phyloP scores from a whole-genome alignment of 108 stramenopile genomes.

The Poteriospumella lacustris region DNA sequence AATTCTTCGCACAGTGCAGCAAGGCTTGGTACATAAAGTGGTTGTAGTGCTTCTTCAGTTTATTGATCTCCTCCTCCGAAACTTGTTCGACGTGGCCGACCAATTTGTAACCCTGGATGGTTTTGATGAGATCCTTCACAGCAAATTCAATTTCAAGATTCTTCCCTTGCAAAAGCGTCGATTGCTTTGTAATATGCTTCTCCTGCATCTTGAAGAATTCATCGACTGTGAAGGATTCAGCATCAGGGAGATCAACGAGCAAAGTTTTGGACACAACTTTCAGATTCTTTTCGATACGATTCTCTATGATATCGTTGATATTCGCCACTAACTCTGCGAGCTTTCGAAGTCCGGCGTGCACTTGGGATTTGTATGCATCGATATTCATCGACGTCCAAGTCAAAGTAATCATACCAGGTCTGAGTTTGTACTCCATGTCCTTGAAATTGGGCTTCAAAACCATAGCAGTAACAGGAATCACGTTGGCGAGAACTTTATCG shows the following conservation, averaged over 20 bases:
- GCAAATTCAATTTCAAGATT: slow-evolving; percentile 78
- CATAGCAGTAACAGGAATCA: slow-evolving; percentile 78
- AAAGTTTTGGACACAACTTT: slow-evolving; percentile 73
- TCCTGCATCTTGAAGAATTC: slow-evolving; percentile 81
- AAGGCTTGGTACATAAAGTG: slow-evolving; percentile 85
- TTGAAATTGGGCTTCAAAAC: slow-evolving; percentile 72
- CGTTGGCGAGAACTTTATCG: slow-evolving; percentile 68
- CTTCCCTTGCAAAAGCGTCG: slow-evolving; percentile 61
- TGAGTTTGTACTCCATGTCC: slow-evolving; percentile 82
- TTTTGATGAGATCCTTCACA: slow-evolving; percentile 67
- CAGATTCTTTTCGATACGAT: slow-evolving; percentile 80
- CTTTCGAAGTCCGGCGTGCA: slow-evolving; percentile 63
- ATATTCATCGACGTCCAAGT: slow-evolving; percentile 92
- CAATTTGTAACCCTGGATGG: slow-evolving; percentile 62
- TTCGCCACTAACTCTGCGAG: slow-evolving; percentile 74
- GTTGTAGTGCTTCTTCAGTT: slow-evolving; percentile 78
- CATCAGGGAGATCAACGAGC: slow-evolving; percentile 75
- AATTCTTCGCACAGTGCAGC: slow-evolving; percentile 73
- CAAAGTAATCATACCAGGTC: slow-evolving; percentile 82
- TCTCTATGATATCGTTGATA: slow-evolving; percentile 82
- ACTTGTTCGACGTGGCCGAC: slow-evolving; percentile 65
- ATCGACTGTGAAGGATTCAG: slow-evolving; percentile 71
- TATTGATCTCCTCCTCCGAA: slow-evolving; percentile 59
- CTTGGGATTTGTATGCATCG: slow-evolving; percentile 72
- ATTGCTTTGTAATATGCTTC: slow-evolving; percentile 60